Evolutionary conservation across 225 moss, liverwort and hornwort species (phyloP), one percentile per base, ranked within the genome.

Genomic region (Marchantia paleacea): DNA sequence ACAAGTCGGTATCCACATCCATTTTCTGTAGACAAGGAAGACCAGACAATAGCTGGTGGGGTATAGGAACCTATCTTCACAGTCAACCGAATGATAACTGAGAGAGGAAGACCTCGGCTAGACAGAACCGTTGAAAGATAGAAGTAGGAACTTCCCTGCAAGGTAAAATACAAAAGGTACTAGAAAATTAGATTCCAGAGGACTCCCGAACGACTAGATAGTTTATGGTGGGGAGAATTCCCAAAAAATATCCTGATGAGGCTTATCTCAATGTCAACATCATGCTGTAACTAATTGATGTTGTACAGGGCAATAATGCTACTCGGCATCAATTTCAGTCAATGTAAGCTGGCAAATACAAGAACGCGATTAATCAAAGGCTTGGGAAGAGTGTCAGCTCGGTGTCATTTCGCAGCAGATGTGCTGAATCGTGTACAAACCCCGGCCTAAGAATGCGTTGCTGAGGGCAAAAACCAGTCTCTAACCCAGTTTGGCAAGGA

Each of bases 161-260:
- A 52, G 12, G 67, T 75, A 54, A 82, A 49, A 48, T 81, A 75
- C 75, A 75, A 30, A 73, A 76, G 62, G 53, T 49, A 49, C 57
- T 75, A 72, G 51, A 69, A 79, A 76, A 76, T 58, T 52, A n/a
- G 73, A 66, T 80, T 70, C 65, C 53, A 76, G 66, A 72, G 29
- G 64, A 76, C 69, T 30, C 30, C 51, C 69, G 60, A 54, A 62
- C 53, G 73, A 22, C 73, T 79, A 75, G 66, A 62, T 78, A 69
- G 57, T 69, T 50, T 71, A 66, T 80, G 58, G 18, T 63, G 76
- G 80, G 82, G 72, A 28, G 61, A 76, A 67, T 77, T 26, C 75
- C 80, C 82, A 80, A 48, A 67, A 80, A 79, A 81, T 57, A 76
- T 82, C 73, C 77, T 80, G 28, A 39, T 24, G 31, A 77, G 69